A percentile compares a stretch with the other conserved stretches of the same genome.
Evolutionary conservation across 2,329 filamentous ascomycete species (phyloP).

Genomic region (Nigrospora oryzae): DNA sequence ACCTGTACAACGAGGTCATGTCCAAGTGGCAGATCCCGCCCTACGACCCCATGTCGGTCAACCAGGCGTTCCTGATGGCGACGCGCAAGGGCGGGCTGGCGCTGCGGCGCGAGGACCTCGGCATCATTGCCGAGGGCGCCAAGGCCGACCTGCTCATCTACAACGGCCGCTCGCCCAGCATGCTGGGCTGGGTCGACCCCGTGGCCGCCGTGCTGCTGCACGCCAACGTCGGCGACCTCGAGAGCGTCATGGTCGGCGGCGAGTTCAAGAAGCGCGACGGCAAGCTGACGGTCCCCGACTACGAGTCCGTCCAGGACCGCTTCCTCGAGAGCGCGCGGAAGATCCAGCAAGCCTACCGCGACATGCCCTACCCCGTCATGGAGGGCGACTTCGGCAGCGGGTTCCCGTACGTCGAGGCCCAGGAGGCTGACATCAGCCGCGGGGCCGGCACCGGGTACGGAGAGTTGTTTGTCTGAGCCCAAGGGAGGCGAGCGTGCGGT

Average conservation of each 20-base stretch:
- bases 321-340: slow-evolving; percentile 25
- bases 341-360: slow-evolving; percentile 17
- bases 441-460: not conserved
- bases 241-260: slow-evolving; percentile 41
- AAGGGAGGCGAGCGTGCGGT: too few species aligned
- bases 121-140: slow-evolving; percentile 36
- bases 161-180: slow-evolving; percentile 35
- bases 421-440: not conserved
- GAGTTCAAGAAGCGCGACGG: slow-evolving; percentile 36
- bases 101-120: slow-evolving; percentile 40
- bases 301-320: slow-evolving; percentile 16
- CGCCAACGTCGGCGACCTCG: slow-evolving; percentile 41
- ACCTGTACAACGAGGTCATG: slow-evolving; percentile 28
- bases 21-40: slow-evolving; percentile 30
- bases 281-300: slow-evolving; percentile 18
- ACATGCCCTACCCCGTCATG: slow-evolving; percentile 16
- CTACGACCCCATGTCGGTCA: slow-evolving; percentile 41
- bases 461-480: not conserved
- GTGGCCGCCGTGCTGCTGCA: slow-evolving; percentile 49
- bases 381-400: slow-evolving; percentile 12
- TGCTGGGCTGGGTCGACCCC: slow-evolving; percentile 47
- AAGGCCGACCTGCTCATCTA: slow-evolving; percentile 48
- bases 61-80: slow-evolving; percentile 46
- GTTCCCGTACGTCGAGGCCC: not conserved
- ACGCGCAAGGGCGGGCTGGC: slow-evolving; percentile 44